Evolutionary conservation across 768 basidiomycete species (phyloP).

Genomic region (Pleurotus platypus): DNA sequence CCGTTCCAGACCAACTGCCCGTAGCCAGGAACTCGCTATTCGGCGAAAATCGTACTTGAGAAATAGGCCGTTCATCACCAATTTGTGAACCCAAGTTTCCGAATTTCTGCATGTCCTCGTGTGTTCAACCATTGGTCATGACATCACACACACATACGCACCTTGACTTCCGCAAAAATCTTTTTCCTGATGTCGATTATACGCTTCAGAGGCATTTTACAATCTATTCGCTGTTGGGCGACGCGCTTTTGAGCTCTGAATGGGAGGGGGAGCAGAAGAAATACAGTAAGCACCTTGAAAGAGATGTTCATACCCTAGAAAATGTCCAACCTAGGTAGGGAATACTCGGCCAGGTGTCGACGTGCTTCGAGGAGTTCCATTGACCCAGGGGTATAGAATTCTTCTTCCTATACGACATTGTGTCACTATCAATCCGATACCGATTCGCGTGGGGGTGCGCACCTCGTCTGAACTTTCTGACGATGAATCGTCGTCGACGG

Average conservation of each 20-base stretch:
- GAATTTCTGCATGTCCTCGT: slow-evolving; percentile 56
- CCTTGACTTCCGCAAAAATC: slow-evolving; percentile 87
- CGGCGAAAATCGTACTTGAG: slow-evolving; percentile 92
- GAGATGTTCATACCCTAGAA: slow-evolving; percentile 43
- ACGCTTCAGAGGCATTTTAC: slow-evolving; percentile 78
- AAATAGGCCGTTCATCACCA: slow-evolving; percentile 92
- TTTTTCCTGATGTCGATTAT: slow-evolving; percentile 93
- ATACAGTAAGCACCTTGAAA: slow-evolving; percentile 76
- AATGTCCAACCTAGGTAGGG: slow-evolving; percentile 88
- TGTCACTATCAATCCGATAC: slow-evolving; percentile 2
- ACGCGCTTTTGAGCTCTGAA: slow-evolving; percentile 93
- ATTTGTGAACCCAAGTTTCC: slow-evolving; percentile 96
- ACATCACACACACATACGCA: slow-evolving; percentile 21
- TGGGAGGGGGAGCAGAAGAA: slow-evolving; percentile 34
- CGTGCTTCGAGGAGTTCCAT: slow-evolving; percentile 84
- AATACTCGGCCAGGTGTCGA: slow-evolving; percentile 86
- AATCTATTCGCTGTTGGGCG: slow-evolving; percentile 90
- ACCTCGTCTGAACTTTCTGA: slow-evolving; percentile 79
- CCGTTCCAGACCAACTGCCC: slow-evolving; percentile 93
- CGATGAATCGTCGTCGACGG: slow-evolving; percentile 66
- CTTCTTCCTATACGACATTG: slow-evolving; percentile 61
- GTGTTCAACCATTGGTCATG: not conserved
- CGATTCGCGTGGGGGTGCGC: slow-evolving; percentile 12
- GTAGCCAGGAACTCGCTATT: slow-evolving; percentile 87
- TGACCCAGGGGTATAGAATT: slow-evolving; percentile 93